Evolutionary conservation across 1,139 yeast species (phyloP), one percentile per base, ranked within the genome.

Genomic region (Hemisphaericaspora lyxosophila): DNA sequence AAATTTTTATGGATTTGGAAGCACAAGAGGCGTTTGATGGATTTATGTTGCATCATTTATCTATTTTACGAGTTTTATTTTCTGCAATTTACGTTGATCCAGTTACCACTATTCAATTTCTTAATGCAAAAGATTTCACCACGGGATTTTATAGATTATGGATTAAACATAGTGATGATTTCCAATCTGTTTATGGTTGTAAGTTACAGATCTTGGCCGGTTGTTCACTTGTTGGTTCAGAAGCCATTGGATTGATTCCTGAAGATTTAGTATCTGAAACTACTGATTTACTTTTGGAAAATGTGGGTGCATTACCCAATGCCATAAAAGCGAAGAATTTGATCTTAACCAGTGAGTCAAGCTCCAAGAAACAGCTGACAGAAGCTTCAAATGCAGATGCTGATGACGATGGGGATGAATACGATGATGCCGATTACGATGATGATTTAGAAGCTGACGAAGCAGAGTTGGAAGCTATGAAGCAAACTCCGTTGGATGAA

Each of bases 181-280:
- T 75, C 59, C 73, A 68, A 46, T 75, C 80, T 51, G 82, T 76
- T 14, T 76, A 75, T 45, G 82, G 81, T 17, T 67, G 80, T 46
- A 78, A 77, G 50, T 59, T 77, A 32, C 80, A 78, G 53, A 68
- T 75, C 5, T 57, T 76, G 50, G 67, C 78, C 1, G 53, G 65
- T 24, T 51, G 67, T 39, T 46, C 70, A 4, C 55, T 72, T 18
- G 45, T 70, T 12, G 51, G 57, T 36, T 63, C 58, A 36, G 55
- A 61, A 11, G 60, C 57, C 15, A 49, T 65, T 26, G 42, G 54
- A n/a, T 45, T 54, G 17, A 58, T 64, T 13, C 57, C 50, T 24
- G 66, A 65, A 44, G 76, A 71, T 40, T 56, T 67, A 36, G 49
- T 68, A 13, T 62, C 70, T 2, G 76, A 71, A 47, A 51, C 68